These are phyloP conservation scores for Cantharellus anzutake DNA, from an alignment of 768 basidiomycete species.

Conservation along the genomic window DNA sequence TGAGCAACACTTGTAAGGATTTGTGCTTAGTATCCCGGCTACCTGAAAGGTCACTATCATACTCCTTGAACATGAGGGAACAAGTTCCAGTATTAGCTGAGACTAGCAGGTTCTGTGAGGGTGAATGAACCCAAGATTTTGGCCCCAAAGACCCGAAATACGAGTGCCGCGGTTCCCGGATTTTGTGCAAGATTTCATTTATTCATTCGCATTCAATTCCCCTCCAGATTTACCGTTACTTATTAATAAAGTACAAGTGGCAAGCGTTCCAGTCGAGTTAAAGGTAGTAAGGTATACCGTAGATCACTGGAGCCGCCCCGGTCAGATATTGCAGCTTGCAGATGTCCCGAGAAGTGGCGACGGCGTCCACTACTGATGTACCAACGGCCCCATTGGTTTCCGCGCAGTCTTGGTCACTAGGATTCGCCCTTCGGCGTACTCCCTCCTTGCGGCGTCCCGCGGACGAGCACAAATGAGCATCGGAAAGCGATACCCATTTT, in stretches of 20 bases:
- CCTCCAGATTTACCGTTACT: background rate
- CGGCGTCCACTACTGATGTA: constrained; percentile 46
- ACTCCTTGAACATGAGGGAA: too few species aligned
- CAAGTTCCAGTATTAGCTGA: too few species aligned
- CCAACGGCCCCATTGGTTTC: background rate
- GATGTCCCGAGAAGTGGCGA: constrained; percentile 55
- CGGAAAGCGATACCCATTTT: background rate
- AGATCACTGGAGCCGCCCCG: constrained; percentile 86
- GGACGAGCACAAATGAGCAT: background rate
- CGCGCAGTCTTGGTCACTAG: background rate
- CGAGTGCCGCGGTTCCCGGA: too few species aligned
- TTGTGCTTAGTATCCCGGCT: too few species aligned
- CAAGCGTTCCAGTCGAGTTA: constrained; percentile 10
- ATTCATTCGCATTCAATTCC: background rate
- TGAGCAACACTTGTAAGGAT: too few species aligned
- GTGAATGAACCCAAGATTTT: too few species aligned
- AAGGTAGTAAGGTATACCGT: constrained; percentile 87
- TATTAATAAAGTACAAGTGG: background rate
- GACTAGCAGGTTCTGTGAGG: too few species aligned
- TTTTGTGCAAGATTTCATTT: background rate
- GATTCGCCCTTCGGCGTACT: constrained; percentile 11
- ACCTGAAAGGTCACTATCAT: too few species aligned
- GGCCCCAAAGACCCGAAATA: too few species aligned
- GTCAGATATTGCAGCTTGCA: constrained; percentile 90
- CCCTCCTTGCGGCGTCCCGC: too few species aligned